phyloP scores from a whole-genome alignment of 345 rosid species.

The Acer negundo region DNA sequence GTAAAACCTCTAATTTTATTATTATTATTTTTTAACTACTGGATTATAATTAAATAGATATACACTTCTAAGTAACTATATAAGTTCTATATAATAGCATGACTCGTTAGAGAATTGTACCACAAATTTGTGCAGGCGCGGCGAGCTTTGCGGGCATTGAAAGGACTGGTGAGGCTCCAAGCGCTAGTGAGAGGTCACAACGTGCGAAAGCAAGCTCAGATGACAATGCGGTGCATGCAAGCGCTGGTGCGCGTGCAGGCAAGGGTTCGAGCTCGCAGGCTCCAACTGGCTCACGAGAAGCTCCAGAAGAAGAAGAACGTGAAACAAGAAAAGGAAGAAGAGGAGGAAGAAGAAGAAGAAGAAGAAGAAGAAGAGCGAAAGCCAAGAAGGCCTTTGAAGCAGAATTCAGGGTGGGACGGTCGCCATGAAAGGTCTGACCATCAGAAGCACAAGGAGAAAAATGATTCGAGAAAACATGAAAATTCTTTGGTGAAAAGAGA shows the following conservation, averaged over 20 bases:
- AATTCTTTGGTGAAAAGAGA: conserved; percentile 64
- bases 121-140: conserved; percentile 54
- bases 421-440: conserved; percentile 40
- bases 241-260: conserved; percentile 94
- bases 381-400: conserved; percentile 36
- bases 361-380: conserved; percentile 25
- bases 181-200: conserved; percentile 95
- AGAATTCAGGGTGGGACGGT: conserved; percentile 39
- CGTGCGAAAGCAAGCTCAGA: conserved; percentile 93
- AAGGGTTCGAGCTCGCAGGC: conserved; percentile 79
- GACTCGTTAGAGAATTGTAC: too few species aligned
- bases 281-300: conserved; percentile 61
- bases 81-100: too few species aligned
- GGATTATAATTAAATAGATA: too few species aligned
- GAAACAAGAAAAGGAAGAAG: conserved; percentile 23
- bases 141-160: conserved; percentile 87
- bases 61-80: too few species aligned
- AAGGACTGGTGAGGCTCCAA: conserved; percentile 91
- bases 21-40: too few species aligned
- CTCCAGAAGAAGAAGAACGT: conserved; percentile 39
- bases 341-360: conserved; percentile 16
- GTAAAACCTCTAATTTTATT: too few species aligned
- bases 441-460: conserved; percentile 35
- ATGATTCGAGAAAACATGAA: conserved; percentile 50
- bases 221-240: conserved; percentile 99